Evolutionary conservation across 805 yeast species (phyloP).

Genomic region (Vanderwaltozyma yarrowii): DNA sequence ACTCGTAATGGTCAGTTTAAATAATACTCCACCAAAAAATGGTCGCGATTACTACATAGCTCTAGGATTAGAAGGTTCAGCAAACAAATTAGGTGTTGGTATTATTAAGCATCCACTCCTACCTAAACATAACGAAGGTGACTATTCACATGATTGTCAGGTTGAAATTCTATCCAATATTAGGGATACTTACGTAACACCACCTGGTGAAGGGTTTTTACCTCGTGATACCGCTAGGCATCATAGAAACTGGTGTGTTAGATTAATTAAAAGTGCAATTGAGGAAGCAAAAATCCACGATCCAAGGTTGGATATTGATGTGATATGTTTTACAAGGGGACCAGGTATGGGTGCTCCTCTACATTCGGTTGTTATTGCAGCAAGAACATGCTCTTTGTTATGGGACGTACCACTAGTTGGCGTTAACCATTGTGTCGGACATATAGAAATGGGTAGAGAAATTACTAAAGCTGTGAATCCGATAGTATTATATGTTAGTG

Average conservation of each 20-base stretch:
- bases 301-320: slow-evolving; percentile 46
- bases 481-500: slow-evolving; percentile 92
- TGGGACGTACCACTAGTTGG: slow-evolving; percentile 86
- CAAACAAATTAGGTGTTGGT: slow-evolving; percentile 93
- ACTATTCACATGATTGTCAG: slow-evolving; percentile 42
- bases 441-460: slow-evolving; percentile 98
- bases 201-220: slow-evolving; percentile 96
- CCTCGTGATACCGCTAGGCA: slow-evolving; percentile 97
- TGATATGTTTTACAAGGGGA: slow-evolving; percentile 91
- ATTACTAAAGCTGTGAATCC: slow-evolving; percentile 98
- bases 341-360: slow-evolving; percentile 99
- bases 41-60: slow-evolving; percentile 48
- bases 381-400: slow-evolving; percentile 69
- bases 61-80: slow-evolving; percentile 92
- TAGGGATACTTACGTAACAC: slow-evolving; percentile 89
- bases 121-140: slow-evolving; percentile 33
- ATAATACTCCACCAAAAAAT: slow-evolving; percentile 21
- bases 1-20: slow-evolving; percentile 26
- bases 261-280: slow-evolving; percentile 60
- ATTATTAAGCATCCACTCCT: slow-evolving; percentile 57
- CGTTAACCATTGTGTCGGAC: slow-evolving; percentile 96
- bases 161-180: slow-evolving; percentile 81
- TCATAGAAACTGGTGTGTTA: slow-evolving; percentile 88
- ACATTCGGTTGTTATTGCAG: slow-evolving; percentile 86
- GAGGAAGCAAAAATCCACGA: slow-evolving; percentile 44